Percentiles rank a stretch among this genome's conserved stretches.
These are phyloP conservation scores for Sarcodon sp. DNA, from an alignment of 768 basidiomycete species.

Conservation along the genomic window DNA sequence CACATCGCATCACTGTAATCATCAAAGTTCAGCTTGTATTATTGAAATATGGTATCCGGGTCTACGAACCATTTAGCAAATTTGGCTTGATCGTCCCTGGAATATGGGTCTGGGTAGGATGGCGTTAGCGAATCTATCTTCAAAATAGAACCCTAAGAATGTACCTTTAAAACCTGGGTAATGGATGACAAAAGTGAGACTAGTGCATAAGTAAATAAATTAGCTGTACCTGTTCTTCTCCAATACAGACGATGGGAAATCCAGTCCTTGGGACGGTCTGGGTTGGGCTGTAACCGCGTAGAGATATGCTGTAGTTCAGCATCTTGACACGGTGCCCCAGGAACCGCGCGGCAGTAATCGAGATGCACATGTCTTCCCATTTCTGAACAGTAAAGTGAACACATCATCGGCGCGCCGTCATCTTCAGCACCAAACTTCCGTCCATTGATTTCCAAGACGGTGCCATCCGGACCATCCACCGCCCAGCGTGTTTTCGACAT, in stretches of 20 bases:
- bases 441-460: conserved; percentile 38
- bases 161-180: conserved; percentile 41
- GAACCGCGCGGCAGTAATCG: conserved; percentile 36
- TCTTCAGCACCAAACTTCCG: conserved; percentile 39
- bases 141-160: no score
- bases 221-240: conserved; percentile 36
- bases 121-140: background rate
- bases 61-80: conserved; percentile 38
- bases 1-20: conserved; percentile 35
- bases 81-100: conserved; percentile 38
- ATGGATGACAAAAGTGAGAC: background rate
- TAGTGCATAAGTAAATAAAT: background rate
- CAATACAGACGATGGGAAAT: conserved; percentile 43
- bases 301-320: conserved; percentile 33
- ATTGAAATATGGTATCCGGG: no score
- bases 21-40: background rate
- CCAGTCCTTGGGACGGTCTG: conserved; percentile 35
- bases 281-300: conserved; percentile 30
- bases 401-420: conserved; percentile 53
- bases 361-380: conserved; percentile 47
- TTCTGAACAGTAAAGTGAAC: conserved; percentile 38
- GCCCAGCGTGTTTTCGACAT: conserved; percentile 49
- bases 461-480: conserved; percentile 37
- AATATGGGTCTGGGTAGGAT: conserved; percentile 35
- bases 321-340: conserved; percentile 22